Base-by-base conservation (phyloP, 306 rosid genomes). In the Cicer bijugum region DNA sequence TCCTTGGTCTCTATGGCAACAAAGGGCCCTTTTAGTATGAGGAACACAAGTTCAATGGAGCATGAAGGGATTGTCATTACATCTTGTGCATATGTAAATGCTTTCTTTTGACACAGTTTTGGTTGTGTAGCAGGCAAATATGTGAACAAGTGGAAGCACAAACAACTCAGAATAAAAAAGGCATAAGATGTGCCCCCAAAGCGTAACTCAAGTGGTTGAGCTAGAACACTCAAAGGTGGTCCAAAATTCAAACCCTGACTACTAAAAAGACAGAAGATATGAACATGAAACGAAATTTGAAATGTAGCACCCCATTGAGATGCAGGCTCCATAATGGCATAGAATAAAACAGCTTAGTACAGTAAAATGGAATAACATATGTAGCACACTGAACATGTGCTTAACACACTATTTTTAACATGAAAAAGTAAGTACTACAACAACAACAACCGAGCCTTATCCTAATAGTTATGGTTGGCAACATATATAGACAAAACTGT, bases 91-190 rank as follows among this genome's bases (percentile, higher is more conserved):
- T 4, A 57, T 14, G 51, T 55, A 65, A 57, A 23, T 72, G 66
- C 78, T 56, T 61, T 37, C 28, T 66, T 57, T 44, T 16, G 47
- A 75, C 72, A 46, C 45, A 46, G 71, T 57, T 66, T 16, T 56
- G 76, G 52, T 42, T 38, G 65, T 45, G 37, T 42, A 38, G 46
- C 10, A 16, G 17, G 10, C 20, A 62, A 62, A 43, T 43, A 56
- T 50, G 51, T 67, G 45, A 39, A 40, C 42, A 55, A n/a, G 40
- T 46, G 11, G 48, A 71, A 76, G 78, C 67, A 74, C 17, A 59
- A 48, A 50, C 23, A 76, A 43, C 47, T 15, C 23, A 15, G 12
- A 42, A 67, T 35, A 37, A 48, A 53, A 50, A 50, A 7, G 5
- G 28, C 64, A 1, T 2, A 14, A 46, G 5, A n/a, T 46, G 14